A percentile compares a stretch with the other conserved stretches of the same genome.
phyloP scores from a whole-genome alignment of 768 basidiomycete genomes.

The Asterophora lycoperdoides region DNA sequence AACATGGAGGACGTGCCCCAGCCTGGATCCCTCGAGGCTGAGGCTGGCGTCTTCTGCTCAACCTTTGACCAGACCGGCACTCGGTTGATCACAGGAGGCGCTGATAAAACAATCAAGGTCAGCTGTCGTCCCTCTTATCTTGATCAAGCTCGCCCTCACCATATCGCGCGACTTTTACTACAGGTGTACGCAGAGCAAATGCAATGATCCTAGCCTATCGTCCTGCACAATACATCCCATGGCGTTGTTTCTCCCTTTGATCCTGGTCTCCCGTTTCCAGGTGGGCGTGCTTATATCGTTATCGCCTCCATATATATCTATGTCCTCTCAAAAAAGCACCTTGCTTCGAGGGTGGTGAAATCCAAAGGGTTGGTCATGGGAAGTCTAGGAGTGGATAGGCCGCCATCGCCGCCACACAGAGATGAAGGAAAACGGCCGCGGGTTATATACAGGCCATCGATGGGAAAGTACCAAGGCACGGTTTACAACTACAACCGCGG shows the following conservation, averaged over 20 bases:
- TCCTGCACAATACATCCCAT: neutral
- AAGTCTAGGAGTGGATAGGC: no score
- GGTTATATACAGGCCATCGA: no score
- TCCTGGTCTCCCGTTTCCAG: neutral
- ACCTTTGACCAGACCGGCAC: conserved; percentile 97
- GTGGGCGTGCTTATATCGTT: neutral
- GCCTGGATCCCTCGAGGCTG: conserved; percentile 96
- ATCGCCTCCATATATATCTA: neutral
- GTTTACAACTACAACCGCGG: no score
- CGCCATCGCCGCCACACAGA: no score
- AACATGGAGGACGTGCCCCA: conserved; percentile 91
- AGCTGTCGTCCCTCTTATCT: conserved; percentile 18
- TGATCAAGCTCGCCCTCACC: conserved; percentile 2
- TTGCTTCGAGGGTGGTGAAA: no score
- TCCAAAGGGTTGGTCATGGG: no score
- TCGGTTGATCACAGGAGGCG: conserved; percentile 90
- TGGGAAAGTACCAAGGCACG: no score
- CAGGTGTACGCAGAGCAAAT: conserved; percentile 71
- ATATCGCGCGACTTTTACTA: neutral
- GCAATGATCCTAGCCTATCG: conserved; percentile 29
- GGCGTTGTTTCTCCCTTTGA: conserved; percentile 6
- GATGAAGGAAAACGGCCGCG: no score
- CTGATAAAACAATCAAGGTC: conserved; percentile 99
- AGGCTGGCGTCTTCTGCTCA: conserved; percentile 94
- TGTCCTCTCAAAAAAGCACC: no score